These are phyloP conservation scores for Ascochyta rabiei DNA, from an alignment of 2,329 filamentous ascomycete genomes.

Conservation along the genomic window DNA sequence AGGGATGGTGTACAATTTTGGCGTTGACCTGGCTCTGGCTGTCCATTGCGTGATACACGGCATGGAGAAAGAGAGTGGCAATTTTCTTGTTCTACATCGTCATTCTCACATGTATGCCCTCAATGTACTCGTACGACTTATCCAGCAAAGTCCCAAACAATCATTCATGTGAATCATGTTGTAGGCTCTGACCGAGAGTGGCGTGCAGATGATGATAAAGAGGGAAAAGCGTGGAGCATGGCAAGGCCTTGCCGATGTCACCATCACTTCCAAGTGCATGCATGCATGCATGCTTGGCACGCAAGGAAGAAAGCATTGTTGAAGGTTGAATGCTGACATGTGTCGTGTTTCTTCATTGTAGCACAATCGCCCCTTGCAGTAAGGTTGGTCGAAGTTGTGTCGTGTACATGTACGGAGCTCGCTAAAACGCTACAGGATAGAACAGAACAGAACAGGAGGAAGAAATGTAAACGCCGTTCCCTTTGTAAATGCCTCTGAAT, in stretches of 20 bases:
- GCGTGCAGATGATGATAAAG: too few relatives aligned
- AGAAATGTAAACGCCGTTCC: neutral
- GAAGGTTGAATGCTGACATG: neutral
- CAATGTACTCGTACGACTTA: neutral
- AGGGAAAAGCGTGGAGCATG: too few relatives aligned
- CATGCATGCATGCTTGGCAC: too few relatives aligned
- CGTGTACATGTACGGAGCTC: neutral
- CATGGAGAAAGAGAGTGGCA: neutral
- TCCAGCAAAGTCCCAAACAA: neutral
- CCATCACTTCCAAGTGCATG: too few relatives aligned
- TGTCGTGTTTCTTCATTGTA: neutral
- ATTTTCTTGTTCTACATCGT: neutral
- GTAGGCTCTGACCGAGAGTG: too few relatives aligned
- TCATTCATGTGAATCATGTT: too few relatives aligned
- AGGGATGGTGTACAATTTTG: constrained; percentile 9
- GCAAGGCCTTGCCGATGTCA: too few relatives aligned
- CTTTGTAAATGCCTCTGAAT: neutral
- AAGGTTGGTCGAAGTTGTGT: neutral
- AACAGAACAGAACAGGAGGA: too few relatives aligned
- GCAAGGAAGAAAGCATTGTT: neutral
- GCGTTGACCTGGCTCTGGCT: constrained; percentile 1
- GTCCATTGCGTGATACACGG: neutral
- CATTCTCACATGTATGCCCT: neutral
- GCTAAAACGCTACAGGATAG: constrained; percentile 10
- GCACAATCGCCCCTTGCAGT: neutral